A percentile compares a stretch with the other conserved stretches of the same genome.
These are phyloP conservation scores for Daldinia vernicosa DNA, from an alignment of 495 filamentous ascomycete genomes.

Conservation along the genomic window DNA sequence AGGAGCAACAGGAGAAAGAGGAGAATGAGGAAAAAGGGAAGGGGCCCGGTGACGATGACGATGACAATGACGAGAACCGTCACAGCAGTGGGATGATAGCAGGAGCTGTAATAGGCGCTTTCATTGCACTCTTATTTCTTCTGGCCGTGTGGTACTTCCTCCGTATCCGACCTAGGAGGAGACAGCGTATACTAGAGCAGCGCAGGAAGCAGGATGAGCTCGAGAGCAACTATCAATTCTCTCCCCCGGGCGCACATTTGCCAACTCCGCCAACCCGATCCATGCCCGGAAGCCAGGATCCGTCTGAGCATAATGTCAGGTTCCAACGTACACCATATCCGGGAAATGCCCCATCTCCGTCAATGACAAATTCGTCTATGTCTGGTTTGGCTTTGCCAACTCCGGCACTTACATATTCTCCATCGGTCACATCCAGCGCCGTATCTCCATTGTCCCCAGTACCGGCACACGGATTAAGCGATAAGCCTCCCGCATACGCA, in stretches of 20 bases:
- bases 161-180: constrained; percentile 33
- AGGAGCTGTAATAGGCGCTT: constrained; percentile 23
- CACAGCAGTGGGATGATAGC: constrained; percentile 8
- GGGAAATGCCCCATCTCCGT: constrained; percentile 22
- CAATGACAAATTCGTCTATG: constrained; percentile 28
- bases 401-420: constrained; percentile 33
- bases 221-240: constrained; percentile 23
- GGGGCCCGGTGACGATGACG: background rate
- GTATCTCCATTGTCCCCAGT: constrained; percentile 13
- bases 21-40: background rate
- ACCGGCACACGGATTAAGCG: constrained; percentile 11
- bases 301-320: constrained; percentile 21
- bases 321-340: constrained; percentile 28
- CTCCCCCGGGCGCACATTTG: constrained; percentile 2
- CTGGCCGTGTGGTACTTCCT: constrained; percentile 33
- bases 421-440: constrained; percentile 12
- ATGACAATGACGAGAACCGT: constrained; percentile 3
- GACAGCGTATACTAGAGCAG: constrained; percentile 8
- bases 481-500: constrained; percentile 33
- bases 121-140: constrained; percentile 17
- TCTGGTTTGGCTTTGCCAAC: constrained; percentile 37
- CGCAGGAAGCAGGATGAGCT: constrained; percentile 28
- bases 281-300: background rate
- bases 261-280: background rate
- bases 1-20: background rate